phyloP scores from a whole-genome alignment of 1,284 basidiomycete species.

The Anthracocystis setariae region DNA sequence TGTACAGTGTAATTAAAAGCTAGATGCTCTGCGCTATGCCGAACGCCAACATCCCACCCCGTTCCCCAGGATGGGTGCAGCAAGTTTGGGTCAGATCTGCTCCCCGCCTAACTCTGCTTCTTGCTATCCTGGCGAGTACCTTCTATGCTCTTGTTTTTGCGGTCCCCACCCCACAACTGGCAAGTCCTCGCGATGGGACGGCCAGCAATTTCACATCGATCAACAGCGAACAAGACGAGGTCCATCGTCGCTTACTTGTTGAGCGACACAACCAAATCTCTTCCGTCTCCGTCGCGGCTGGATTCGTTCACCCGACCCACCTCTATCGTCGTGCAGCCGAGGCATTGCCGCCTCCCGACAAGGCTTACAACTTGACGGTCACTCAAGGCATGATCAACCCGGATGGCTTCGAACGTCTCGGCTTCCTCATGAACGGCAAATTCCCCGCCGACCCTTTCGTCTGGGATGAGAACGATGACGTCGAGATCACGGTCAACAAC shows the following conservation, averaged over 20 bases:
- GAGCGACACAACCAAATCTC: constrained; percentile 33
- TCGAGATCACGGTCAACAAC: constrained; percentile 48
- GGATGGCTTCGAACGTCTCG: constrained; percentile 40
- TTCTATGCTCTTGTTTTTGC: constrained; percentile 6
- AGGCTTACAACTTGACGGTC: constrained; percentile 36
- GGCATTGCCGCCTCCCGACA: constrained; percentile 39
- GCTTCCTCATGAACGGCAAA: constrained; percentile 51
- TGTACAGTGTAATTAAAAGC: too few relatives aligned
- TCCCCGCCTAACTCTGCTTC: too few relatives aligned
- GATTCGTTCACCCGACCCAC: constrained; percentile 38
- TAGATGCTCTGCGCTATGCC: too few relatives aligned
- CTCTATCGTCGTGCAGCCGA: constrained; percentile 38
- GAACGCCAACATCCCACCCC: too few relatives aligned
- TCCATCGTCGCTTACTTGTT: constrained; percentile 25
- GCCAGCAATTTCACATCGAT: too few relatives aligned
- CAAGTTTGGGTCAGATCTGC: too few relatives aligned
- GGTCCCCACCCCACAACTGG: constrained; percentile 6
- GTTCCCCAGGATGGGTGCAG: too few relatives aligned
- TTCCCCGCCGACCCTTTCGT: constrained; percentile 44
- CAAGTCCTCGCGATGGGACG: too few relatives aligned
- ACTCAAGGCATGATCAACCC: constrained; percentile 43
- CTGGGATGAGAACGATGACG: constrained; percentile 54
- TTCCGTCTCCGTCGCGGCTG: constrained; percentile 23
- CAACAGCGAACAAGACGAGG: not conserved
- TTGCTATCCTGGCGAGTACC: not conserved